Evolutionary conservation across 768 basidiomycete genomes (phyloP), one percentile per base, ranked within the genome.

Genomic region (Phaffia australis): DNA sequence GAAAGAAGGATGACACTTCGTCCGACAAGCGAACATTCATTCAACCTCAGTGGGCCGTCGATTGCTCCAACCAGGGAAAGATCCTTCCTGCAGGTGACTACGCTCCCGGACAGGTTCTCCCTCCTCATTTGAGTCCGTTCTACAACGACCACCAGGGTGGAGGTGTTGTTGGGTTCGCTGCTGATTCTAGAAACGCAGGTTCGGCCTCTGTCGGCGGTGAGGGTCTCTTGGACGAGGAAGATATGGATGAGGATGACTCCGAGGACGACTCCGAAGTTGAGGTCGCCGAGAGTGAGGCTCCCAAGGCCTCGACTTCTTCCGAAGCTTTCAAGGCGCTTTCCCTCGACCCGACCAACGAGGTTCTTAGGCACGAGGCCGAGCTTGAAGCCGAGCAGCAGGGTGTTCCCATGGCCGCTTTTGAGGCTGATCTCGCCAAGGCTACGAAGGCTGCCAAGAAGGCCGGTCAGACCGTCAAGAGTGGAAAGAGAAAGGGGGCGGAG

Each of bases 1-100:
- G 66, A 61, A 83, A 86, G 70, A 81, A 82, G 71, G 83, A 85
- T 71, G 79, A 81, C 8, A 11, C 29, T 2, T 25, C 23, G 52
- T 80, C 84, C 48, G 77, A 81, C 54, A 83, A 83, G 75, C 82
- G 91, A 72, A 90, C 88, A 74, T 89, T 87, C 75, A 82, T 98
- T 21, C 95, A 98, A 76, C 95, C 95, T 15, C 94, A 98, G 76
- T 98, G 95, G 95, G 82, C 95, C 42, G 89, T 90, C 47, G 95
- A 99, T 75, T 95, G 88, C 75, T 85, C 95, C 74, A 99, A 99
- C 75, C 82, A 84, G 9, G 85, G 86, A 14, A 88, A 83, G 75
- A 81, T 94, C 66, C 81, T 97, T 32, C 81, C 89, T 0, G 88
- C 92, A 72, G 71, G 66, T 50, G 60, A 68, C 47, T 98, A 98